Evolutionary conservation across 805 yeast species (phyloP), one percentile per base, ranked within the genome.

Genomic region (Tetrapisispora fleetii): DNA sequence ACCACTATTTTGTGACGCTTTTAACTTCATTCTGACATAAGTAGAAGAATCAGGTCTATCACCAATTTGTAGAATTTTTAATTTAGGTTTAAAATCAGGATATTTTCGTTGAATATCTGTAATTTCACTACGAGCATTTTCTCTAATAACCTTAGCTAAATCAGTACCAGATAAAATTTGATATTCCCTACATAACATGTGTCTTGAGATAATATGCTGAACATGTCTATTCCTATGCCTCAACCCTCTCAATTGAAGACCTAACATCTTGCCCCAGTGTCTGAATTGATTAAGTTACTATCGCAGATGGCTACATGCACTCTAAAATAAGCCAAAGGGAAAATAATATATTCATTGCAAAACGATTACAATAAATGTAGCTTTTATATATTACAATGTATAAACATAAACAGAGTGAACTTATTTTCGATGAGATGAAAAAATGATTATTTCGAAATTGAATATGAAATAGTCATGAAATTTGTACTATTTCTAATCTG

Each of bases 21-120:
- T 83, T 51, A 82, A 67, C 65, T 85, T 85, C 88, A 83, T 84
- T 54, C 79, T 76, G 43, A 85, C 90, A 65, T 85, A 85, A 3
- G 88, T 83, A n/a, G 83, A 71, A 13, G 93, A 84, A 60, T 85
- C 95, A 21, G 83, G 83, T 64, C 91, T 74, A 24, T 71, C 69
- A 48, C 95, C 95, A 21, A 85, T 84, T 68, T 85, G 95, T 54
- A 85, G 72, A 54, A 85, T 85, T 52, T 80, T 72, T 59, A 85
- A 70, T 40, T 72, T 74, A 30, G 95, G 93, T 53, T 71, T 69
- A 65, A 85, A 84, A 43, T 70, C 71, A 16, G 81, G 75, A 54
- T 76, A 71, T 33, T 67, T 62, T 11, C 51, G 9, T 49, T 60
- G 60, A 43, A 70, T 61, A 11, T 54, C 40, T 49, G 62, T 57